Evolutionary conservation across 495 filamentous ascomycete species (phyloP).

Genomic region (Endocarpon pusillum): DNA sequence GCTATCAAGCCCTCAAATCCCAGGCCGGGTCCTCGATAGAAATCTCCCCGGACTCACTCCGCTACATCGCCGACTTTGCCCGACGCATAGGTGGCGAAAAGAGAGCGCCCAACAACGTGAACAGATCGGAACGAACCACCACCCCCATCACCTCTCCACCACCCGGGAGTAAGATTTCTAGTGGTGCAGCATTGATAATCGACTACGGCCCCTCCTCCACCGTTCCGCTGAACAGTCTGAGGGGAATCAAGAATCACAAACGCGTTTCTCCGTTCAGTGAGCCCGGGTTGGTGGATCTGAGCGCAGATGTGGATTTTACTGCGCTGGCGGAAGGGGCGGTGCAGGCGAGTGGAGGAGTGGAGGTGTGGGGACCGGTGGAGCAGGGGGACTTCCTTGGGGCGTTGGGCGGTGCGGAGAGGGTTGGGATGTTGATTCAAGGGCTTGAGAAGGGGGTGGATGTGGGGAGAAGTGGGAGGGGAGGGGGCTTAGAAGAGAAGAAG

Average conservation of each 20-base stretch:
- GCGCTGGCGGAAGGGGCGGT: constrained; percentile 69
- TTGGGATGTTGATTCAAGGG: too few species aligned
- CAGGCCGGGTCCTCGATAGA: constrained; percentile 56
- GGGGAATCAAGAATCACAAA: constrained; percentile 63
- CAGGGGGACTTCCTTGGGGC: constrained; percentile 61
- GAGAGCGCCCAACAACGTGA: constrained; percentile 1
- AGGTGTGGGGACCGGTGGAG: constrained; percentile 84
- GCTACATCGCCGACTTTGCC: constrained; percentile 67
- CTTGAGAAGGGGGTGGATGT: constrained; percentile 33
- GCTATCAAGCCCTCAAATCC: constrained; percentile 58
- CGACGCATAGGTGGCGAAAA: constrained; percentile 56
- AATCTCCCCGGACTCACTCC: constrained; percentile 67
- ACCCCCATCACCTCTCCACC: constrained; percentile 7
- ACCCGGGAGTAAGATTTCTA: constrained; percentile 36
- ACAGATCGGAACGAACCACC: constrained; percentile 3
- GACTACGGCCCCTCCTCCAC: constrained; percentile 75
- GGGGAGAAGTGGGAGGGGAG: constrained; percentile 8
- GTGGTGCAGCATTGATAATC: constrained; percentile 76
- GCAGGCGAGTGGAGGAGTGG: constrained; percentile 54
- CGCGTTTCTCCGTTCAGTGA: constrained; percentile 56
- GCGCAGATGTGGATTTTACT: constrained; percentile 81
- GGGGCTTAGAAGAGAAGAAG: constrained; percentile 36
- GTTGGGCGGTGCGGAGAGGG: constrained; percentile 71
- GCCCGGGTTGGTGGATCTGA: constrained; percentile 71
- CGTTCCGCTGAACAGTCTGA: constrained; percentile 70